Conservation (phyloP, 306 rosid species). For the Biancaea sappan region DNA sequence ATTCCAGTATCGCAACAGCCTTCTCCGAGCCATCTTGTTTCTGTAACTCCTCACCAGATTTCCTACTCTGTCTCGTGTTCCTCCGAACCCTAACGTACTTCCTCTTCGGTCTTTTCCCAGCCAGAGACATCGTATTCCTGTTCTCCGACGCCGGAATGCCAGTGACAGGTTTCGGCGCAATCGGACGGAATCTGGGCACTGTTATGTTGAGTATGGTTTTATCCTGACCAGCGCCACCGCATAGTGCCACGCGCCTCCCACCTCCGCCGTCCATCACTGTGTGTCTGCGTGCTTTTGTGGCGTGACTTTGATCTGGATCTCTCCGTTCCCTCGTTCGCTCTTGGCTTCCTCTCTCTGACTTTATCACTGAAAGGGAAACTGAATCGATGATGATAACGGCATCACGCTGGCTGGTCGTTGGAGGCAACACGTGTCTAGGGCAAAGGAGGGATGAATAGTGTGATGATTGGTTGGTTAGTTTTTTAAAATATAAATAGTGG, state of each 20-base stretch:
- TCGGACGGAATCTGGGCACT: conserved; percentile 52
- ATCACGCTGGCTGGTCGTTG: not conserved
- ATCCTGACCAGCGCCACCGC: not conserved
- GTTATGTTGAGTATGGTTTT: conserved; percentile 18
- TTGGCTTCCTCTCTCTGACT: not conserved
- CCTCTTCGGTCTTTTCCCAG: conserved; percentile 34
- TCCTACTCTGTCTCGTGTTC: not conserved
- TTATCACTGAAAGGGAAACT: not conserved
- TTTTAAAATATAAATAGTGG: not conserved
- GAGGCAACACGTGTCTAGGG: not conserved
- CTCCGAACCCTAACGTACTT: conserved; percentile 45
- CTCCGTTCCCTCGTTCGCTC: not conserved
- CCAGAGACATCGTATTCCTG: not conserved
- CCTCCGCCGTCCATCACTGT: conserved; percentile 38
- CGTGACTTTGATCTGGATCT: not conserved
- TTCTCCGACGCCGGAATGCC: not conserved
- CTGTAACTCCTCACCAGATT: not conserved
- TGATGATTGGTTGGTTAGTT: not conserved
- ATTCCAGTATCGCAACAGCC: conserved; percentile 25
- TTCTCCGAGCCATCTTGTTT: not conserved
- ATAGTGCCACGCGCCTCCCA: not conserved
- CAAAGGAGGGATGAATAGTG: not conserved
- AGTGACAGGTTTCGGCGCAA: conserved; percentile 46
- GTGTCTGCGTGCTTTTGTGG: not conserved
- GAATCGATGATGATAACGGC: not conserved